phyloP scores from a whole-genome alignment of 768 basidiomycete genomes.

The Leucosporidium scottii region DNA sequence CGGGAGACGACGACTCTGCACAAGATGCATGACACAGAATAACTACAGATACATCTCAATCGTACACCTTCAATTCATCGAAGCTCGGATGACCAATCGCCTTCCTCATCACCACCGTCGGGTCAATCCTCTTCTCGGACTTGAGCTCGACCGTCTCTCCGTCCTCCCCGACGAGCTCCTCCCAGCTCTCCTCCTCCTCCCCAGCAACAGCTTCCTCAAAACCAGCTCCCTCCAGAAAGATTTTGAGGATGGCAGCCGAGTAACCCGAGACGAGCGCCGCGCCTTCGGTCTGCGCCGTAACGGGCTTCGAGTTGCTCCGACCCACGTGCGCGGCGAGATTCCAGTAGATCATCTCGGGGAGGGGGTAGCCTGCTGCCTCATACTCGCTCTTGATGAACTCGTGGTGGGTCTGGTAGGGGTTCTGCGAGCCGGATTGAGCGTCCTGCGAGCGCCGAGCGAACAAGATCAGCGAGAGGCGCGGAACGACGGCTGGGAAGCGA shows the following conservation, averaged over 20 bases:
- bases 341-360: constrained; percentile 71
- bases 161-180: constrained; percentile 5
- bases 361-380: constrained; percentile 57
- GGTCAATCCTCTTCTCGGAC: constrained; percentile 1
- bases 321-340: constrained; percentile 45
- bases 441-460: too few species aligned
- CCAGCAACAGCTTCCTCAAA: constrained; percentile 28
- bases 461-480: not conserved
- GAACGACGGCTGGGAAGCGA: not conserved
- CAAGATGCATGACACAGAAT: too few species aligned
- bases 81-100: constrained; percentile 45
- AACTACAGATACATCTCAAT: constrained; percentile 41
- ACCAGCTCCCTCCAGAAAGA: constrained; percentile 55
- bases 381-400: constrained; percentile 55
- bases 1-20: too few species aligned
- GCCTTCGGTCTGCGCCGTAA: constrained; percentile 52
- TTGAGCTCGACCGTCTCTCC: constrained; percentile 36
- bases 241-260: constrained; percentile 61
- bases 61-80: constrained; percentile 55
- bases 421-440: not conserved
- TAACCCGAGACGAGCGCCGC: constrained; percentile 66
- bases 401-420: constrained; percentile 50
- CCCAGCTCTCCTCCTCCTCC: constrained; percentile 46
- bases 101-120: constrained; percentile 32
- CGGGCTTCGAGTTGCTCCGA: constrained; percentile 46